These are phyloP conservation scores for Diaporthe vaccinii DNA, from an alignment of 2,329 filamentous ascomycete species.

Conservation along the genomic window DNA sequence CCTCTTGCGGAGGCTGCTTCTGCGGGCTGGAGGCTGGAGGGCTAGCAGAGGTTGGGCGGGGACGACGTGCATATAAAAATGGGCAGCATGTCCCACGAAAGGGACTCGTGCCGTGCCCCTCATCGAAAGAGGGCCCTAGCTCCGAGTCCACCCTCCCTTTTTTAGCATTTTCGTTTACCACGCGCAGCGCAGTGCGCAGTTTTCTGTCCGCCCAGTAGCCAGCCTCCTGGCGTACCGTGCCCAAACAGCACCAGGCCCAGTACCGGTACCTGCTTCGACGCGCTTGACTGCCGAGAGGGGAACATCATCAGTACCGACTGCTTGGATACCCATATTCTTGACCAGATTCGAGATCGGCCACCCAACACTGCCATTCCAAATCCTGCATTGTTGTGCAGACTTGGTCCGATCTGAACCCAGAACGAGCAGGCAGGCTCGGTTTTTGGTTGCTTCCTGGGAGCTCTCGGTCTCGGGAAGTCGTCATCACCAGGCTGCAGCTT, in stretches of 20 bases:
- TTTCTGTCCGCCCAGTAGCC: constrained; percentile 17
- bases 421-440: neutral
- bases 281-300: constrained; percentile 27
- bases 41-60: constrained; percentile 32
- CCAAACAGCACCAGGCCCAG: constrained; percentile 21
- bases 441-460: constrained; percentile 1
- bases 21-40: constrained; percentile 28
- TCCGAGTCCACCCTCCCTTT: constrained; percentile 31
- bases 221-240: constrained; percentile 19
- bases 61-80: constrained; percentile 41
- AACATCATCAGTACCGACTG: constrained; percentile 22
- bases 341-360: neutral
- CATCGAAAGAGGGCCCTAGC: constrained; percentile 32
- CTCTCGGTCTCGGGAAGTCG: neutral
- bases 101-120: constrained; percentile 20
- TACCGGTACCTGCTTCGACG: constrained; percentile 12
- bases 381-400: constrained; percentile 5
- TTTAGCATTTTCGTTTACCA: constrained; percentile 29
- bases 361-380: neutral
- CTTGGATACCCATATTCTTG: constrained; percentile 17
- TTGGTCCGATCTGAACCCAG: neutral
- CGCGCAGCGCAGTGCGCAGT: constrained; percentile 21
- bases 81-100: constrained; percentile 39
- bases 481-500: constrained; percentile 28
- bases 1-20: constrained; percentile 7